Evolutionary conservation across 441 rosid species (phyloP).

Genomic region (Jatropha multifida): DNA sequence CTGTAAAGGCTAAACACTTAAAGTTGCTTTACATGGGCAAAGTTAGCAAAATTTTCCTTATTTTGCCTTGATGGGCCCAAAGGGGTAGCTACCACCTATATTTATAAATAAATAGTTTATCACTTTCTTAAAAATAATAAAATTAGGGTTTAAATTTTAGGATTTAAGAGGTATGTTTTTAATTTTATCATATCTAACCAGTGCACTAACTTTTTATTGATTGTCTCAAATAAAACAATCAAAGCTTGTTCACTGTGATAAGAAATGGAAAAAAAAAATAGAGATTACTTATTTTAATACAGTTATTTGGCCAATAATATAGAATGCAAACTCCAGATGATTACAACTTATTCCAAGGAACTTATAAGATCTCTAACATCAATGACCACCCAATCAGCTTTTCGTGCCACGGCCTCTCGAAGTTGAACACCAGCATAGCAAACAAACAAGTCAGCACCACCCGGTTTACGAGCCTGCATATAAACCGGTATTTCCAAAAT

Average conservation of each 20-base stretch:
- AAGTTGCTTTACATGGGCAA: conserved; percentile 5
- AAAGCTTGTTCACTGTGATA: not conserved
- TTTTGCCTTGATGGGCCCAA: too few relatives aligned
- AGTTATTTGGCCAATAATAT: not conserved
- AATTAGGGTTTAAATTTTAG: too few relatives aligned
- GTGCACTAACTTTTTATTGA: not conserved
- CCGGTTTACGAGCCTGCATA: conserved; percentile 77
- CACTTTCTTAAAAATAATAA: too few relatives aligned
- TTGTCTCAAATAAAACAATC: not conserved
- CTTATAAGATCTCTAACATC: conserved; percentile 56
- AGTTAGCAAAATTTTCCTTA: too few relatives aligned
- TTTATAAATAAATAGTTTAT: too few relatives aligned
- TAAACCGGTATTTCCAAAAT: not conserved
- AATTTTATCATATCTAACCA: too few relatives aligned
- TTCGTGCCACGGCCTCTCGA: conserved; percentile 74
- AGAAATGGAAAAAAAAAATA: not conserved
- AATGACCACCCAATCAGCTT: conserved; percentile 91
- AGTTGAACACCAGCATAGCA: conserved; percentile 88
- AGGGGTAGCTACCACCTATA: not conserved
- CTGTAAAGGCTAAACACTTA: too few relatives aligned
- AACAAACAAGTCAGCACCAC: conserved; percentile 81
- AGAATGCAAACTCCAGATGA: not conserved
- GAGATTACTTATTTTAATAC: not conserved
- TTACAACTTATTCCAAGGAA: conserved; percentile 41
- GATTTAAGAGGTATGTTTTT: too few relatives aligned